Evolutionary conservation across 1,139 yeast genomes (phyloP).

Genomic region (Taphrina pruni): DNA sequence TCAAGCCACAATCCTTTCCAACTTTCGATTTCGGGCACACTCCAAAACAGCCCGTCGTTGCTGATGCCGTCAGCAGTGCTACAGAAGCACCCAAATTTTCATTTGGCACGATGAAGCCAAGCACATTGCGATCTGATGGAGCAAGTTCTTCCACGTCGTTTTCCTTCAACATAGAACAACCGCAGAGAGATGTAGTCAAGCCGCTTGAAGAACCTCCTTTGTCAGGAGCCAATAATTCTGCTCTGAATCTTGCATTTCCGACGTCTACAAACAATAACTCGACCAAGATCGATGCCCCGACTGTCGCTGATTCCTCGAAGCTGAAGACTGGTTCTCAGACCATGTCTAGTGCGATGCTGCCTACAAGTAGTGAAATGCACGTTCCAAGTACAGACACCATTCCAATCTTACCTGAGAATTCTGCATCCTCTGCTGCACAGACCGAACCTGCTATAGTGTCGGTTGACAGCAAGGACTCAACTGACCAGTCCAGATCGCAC

Average conservation of each 20-base stretch:
- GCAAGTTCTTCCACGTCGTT: too few relatives aligned
- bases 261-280: background rate
- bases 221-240: background rate
- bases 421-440: too few relatives aligned
- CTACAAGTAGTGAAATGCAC: background rate
- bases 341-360: background rate
- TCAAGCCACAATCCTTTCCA: constrained; percentile 1
- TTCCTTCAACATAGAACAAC: too few relatives aligned
- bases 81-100: background rate
- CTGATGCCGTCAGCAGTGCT: background rate
- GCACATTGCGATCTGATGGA: too few relatives aligned
- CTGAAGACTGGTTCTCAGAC: background rate
- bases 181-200: background rate
- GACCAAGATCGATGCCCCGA: background rate
- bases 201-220: background rate
- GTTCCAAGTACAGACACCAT: background rate
- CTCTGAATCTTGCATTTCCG: background rate
- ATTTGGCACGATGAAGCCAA: background rate
- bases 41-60: background rate
- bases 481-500: background rate
- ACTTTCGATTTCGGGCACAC: constrained; percentile 17
- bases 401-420: too few relatives aligned
- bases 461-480: background rate
- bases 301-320: background rate
- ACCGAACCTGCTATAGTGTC: background rate